Conservation (phyloP, 768 basidiomycete species). For the Amanita pseudoporphyria region DNA sequence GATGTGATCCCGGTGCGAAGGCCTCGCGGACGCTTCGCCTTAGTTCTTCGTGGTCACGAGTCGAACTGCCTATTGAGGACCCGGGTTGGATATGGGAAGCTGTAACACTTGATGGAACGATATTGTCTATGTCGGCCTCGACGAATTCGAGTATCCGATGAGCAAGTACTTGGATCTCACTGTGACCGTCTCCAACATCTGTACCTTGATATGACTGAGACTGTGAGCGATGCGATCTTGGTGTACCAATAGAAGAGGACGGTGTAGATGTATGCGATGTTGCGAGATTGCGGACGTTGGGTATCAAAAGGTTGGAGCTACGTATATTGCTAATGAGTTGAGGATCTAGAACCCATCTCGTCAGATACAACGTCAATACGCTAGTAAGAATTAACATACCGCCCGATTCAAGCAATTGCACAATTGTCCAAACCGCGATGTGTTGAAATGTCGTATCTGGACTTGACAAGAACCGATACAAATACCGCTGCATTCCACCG, state of each 20-base stretch:
- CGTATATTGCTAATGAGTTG: slow-evolving; percentile 88
- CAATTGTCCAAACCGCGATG: slow-evolving; percentile 99
- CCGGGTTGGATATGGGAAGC: slow-evolving; percentile 63
- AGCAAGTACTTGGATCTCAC: slow-evolving; percentile 83
- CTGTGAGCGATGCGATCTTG: slow-evolving; percentile 58
- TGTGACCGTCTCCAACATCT: slow-evolving; percentile 79
- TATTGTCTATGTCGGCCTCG: slow-evolving; percentile 59
- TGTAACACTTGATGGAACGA: slow-evolving; percentile 49
- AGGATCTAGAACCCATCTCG: slow-evolving; percentile 44
- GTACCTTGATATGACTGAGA: slow-evolving; percentile 73
- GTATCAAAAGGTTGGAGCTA: slow-evolving; percentile 66
- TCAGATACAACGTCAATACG: background rate
- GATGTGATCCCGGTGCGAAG: slow-evolving; percentile 57
- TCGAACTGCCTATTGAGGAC: slow-evolving; percentile 56
- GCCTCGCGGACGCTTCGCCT: slow-evolving; percentile 78
- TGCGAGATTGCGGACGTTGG: slow-evolving; percentile 81
- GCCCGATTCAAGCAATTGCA: slow-evolving; percentile 94
- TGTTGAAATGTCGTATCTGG: slow-evolving; percentile 98
- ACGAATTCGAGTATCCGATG: slow-evolving; percentile 82
- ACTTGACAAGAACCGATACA: slow-evolving; percentile 89
- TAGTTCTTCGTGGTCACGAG: slow-evolving; percentile 70
- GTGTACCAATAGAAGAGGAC: slow-evolving; percentile 66
- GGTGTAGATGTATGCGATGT: slow-evolving; percentile 61
- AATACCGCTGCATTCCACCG: slow-evolving; percentile 92
- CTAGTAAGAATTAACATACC: slow-evolving; percentile 31